Evolutionary conservation across 129 eudicot genomes (phyloP), one percentile per base, ranked within the genome.

Genomic region (Heracleum sosnowskyi): DNA sequence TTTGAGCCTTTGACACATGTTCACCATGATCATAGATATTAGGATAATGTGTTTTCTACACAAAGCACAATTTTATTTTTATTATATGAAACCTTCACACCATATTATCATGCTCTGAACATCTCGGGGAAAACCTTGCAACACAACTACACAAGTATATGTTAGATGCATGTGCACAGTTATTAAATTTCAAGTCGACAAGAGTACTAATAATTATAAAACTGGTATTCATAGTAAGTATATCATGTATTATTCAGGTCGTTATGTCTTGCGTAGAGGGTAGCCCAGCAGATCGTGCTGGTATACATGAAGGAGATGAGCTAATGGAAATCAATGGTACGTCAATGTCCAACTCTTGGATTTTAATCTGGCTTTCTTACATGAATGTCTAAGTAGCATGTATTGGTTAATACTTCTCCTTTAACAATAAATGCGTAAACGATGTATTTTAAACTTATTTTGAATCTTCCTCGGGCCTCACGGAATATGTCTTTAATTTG

Each of bases 251-350:
- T 37, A 29, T 77, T 62, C 82, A 95, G 98, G 91, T 91, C 69
- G 97, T 95, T 72, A 78, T 88, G 73, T 90, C 97, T 22, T 95
- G 98, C 79, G 83, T 95, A 60, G 96, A 95, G 76, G 96, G 91
- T 81, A 83, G 98, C 79, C 98, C 98, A n/a, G 98, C 98, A 75
- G 96, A 90, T 83, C 94, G 97, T 77, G 97, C 98, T 81, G 98
- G 98, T 49, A 90, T 95, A 79, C 98, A 88, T 69, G 97, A 88
- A 66, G 98, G 98, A 80, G 98, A 95, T 77, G 97, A 95, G 80
- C 79, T 95, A 51, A 76, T 95, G 71, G 98, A 95, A 84, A 95
- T 95, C 37, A 87, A 95, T 73, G 98, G 97, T 93, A 84, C 66
- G 69, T 64, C 39, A 68, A 64, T 60, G 29, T 29, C 45, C 12